phyloP scores from a whole-genome alignment of 2,329 filamentous ascomycete genomes.

The Diaporthe vaccinii region DNA sequence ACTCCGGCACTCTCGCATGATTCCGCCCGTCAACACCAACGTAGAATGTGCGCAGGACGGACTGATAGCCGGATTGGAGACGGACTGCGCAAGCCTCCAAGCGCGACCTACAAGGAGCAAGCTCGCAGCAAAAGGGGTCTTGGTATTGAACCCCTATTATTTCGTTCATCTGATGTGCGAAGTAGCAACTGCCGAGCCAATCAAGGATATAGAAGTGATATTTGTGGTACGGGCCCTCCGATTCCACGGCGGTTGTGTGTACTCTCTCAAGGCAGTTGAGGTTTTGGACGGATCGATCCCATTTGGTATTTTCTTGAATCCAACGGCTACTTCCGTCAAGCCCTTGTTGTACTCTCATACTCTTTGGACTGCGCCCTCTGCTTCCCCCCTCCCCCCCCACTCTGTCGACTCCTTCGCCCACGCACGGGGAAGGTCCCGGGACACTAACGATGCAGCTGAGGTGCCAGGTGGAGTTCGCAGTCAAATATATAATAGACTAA shows the following conservation, averaged over 20 bases:
- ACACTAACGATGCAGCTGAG: not conserved
- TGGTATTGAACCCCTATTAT: not conserved
- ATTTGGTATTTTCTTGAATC: not conserved
- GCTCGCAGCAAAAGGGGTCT: not conserved
- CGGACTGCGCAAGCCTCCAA: not conserved
- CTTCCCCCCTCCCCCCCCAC: not conserved
- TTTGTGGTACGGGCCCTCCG: not conserved
- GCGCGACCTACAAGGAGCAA: not conserved
- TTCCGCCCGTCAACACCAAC: not conserved
- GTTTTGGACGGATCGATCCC: not conserved
- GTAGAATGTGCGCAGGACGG: not conserved
- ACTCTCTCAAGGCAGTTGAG: not conserved
- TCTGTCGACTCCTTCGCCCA: not conserved
- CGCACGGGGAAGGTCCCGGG: not conserved
- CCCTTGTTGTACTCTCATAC: too few species aligned
- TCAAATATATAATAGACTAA: too few species aligned
- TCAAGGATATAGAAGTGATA: not conserved
- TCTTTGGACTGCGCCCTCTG: not conserved
- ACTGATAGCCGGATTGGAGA: not conserved
- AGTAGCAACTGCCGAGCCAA: not conserved
- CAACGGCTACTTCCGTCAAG: not conserved
- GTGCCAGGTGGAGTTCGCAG: conserved; percentile 6
- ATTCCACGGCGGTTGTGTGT: not conserved
- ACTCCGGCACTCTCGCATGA: not conserved
- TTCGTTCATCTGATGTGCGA: not conserved